Base-by-base conservation (phyloP, 768 basidiomycete genomes). In the Cystobasidium onofrii region DNA sequence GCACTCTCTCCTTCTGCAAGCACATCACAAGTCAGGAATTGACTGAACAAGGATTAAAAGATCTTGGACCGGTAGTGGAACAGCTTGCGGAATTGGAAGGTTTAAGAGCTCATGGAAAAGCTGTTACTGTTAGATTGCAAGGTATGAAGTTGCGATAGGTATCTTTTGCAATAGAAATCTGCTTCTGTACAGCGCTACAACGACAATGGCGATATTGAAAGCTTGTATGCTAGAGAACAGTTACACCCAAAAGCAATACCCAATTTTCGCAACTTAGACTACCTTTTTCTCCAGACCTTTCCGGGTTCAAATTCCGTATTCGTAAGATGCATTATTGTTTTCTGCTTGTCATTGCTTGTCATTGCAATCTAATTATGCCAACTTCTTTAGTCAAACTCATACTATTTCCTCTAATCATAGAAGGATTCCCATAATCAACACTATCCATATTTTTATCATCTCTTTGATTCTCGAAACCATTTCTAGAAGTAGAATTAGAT, bases 1-100 rank as follows among this genome's bases (percentile, higher is more conserved):
- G 95, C 83, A 97, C 95, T 0, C 84, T 86, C 10, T 93, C 92
- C 0, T 99, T 98, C 89, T 94, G 97, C 80, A 99, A 99, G 82
- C 90, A 98, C 81, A 97, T 98, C 78, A 99, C 96, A 17, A 93
- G 92, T 4, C 96, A 98, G 81, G 90, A 96, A 80, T 86, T 98
- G 27, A 90, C 92, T 12, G 81, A 84, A 20, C 86, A 85, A 6
- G 96, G 96, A 18, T 83, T 99, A 70, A 84, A 84, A 77, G 83
- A 77, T 15, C 84, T 99, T 36, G 96, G 96, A 1, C 96, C 96
- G 13, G 83, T 89, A 15, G 95, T 98, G 4, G 89, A 86, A 23
- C 91, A 88, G 1, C 82, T 99, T 36, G 96, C 96, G 0, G 93
- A 96, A 77, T 91, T 93, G 79, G 96, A 99, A 83, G 93, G 92